Evolutionary conservation across 2,329 filamentous ascomycete genomes (phyloP).

Genomic region (Aspergillus neotritici): DNA sequence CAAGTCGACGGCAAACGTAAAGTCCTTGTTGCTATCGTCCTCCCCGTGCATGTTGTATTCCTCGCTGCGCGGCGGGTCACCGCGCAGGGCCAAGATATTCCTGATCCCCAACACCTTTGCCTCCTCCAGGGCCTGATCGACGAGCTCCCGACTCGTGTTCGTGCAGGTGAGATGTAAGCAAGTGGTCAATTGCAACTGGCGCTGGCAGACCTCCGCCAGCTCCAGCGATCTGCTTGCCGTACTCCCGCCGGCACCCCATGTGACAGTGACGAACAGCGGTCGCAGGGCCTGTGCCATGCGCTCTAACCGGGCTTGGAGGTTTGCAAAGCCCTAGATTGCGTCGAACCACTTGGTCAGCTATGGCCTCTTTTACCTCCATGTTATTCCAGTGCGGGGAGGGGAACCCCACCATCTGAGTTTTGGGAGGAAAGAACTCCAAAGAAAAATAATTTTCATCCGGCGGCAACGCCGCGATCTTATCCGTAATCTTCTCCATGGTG

Average conservation of each 20-base stretch:
- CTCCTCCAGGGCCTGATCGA: slow-evolving; percentile 85
- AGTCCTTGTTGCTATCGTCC: slow-evolving; percentile 64
- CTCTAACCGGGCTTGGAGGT: slow-evolving; percentile 85
- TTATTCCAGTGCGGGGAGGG: slow-evolving; percentile 19
- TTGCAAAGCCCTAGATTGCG: slow-evolving; percentile 66
- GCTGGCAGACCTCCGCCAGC: slow-evolving; percentile 89
- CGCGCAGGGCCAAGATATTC: slow-evolving; percentile 87
- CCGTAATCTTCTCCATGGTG: slow-evolving; percentile 78
- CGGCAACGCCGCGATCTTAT: slow-evolving; percentile 88
- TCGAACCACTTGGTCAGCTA: slow-evolving; percentile 18
- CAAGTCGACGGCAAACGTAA: slow-evolving; percentile 82
- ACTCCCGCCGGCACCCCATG: slow-evolving; percentile 93
- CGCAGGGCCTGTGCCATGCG: slow-evolving; percentile 89
- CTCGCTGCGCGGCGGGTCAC: slow-evolving; percentile 81
- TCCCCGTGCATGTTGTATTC: slow-evolving; percentile 70
- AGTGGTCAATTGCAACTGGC: slow-evolving; percentile 85
- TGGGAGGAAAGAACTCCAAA: slow-evolving; percentile 98
- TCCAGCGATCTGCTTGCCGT: slow-evolving; percentile 88
- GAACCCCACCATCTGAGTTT: slow-evolving; percentile 70
- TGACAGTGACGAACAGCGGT: slow-evolving; percentile 93
- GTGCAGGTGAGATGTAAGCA: slow-evolving; percentile 96
- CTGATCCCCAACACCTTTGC: slow-evolving; percentile 85
- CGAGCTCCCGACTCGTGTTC: slow-evolving; percentile 82
- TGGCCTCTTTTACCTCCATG: slow-evolving; percentile 3
- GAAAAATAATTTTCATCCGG: slow-evolving; percentile 82